A percentile compares a stretch with the other conserved stretches of the same genome.
Conservation (phyloP, 2,329 filamentous ascomycete species). For the Xenoacremonium recifei region DNA sequence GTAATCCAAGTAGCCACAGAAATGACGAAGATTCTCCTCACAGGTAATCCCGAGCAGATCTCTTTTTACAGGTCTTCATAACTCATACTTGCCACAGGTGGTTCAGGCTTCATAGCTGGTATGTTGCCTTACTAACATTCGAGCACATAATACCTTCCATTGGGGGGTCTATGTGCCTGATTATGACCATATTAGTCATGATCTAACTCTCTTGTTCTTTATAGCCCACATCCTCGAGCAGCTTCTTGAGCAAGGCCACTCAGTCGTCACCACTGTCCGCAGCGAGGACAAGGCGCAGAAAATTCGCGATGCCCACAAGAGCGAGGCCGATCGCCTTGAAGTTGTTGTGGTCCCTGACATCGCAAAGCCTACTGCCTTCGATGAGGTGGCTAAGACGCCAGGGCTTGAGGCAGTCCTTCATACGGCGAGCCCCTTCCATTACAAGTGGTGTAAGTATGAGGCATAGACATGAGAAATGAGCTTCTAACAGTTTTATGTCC, state of each 20-base stretch:
- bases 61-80: background rate
- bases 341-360: slow-evolving; percentile 74
- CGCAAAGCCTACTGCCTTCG: slow-evolving; percentile 70
- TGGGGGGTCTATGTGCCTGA: no score
- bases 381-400: slow-evolving; percentile 53
- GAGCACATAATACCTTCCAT: no score
- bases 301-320: slow-evolving; percentile 49
- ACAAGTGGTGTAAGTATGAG: slow-evolving; percentile 39
- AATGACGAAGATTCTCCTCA: slow-evolving; percentile 33
- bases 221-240: slow-evolving; percentile 54
- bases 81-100: slow-evolving; percentile 23
- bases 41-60: slow-evolving; percentile 25
- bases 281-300: slow-evolving; percentile 51
- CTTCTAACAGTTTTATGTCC: background rate
- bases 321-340: slow-evolving; percentile 41
- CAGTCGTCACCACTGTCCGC: slow-evolving; percentile 56
- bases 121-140: no score
- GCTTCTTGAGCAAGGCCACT: slow-evolving; percentile 49
- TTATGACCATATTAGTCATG: no score
- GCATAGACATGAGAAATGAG: background rate
- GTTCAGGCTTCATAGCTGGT: slow-evolving; percentile 36
- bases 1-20: no score
- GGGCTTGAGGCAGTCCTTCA: slow-evolving; percentile 57
- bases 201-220: slow-evolving; percentile 3
- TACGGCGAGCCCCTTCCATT: slow-evolving; percentile 61